These are phyloP conservation scores for Aspergillus indologenus DNA, from an alignment of 495 filamentous ascomycete genomes.

Conservation along the genomic window DNA sequence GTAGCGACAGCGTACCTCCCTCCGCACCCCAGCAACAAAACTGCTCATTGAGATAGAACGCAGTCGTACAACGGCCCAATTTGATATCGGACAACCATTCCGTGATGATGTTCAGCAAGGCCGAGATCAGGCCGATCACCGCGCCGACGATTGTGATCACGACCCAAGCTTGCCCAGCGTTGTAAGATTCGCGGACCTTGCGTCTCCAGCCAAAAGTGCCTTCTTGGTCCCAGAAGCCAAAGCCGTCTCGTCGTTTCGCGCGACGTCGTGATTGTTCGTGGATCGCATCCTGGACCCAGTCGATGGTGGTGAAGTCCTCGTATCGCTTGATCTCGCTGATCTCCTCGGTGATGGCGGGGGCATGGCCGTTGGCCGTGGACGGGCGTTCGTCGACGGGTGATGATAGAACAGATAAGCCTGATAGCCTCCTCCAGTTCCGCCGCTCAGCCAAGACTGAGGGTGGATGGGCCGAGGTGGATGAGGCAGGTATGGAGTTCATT, in stretches of 20 bases:
- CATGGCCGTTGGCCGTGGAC: constrained; percentile 33
- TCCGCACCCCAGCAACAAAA: constrained; percentile 99
- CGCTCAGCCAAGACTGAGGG: constrained; percentile 53
- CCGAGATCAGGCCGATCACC: constrained; percentile 90
- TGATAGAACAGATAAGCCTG: constrained; percentile 65
- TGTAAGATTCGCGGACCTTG: constrained; percentile 81
- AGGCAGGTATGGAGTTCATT: constrained; percentile 62
- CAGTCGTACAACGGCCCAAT: constrained; percentile 87
- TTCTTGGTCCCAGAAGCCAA: constrained; percentile 70
- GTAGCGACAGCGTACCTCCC: constrained; percentile 54
- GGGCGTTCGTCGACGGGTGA: constrained; percentile 56
- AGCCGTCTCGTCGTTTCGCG: constrained; percentile 67
- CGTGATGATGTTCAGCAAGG: constrained; percentile 90
- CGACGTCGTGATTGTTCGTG: constrained; percentile 82
- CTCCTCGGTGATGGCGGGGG: constrained; percentile 81
- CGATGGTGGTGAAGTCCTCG: constrained; percentile 97
- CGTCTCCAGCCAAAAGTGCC: constrained; percentile 77
- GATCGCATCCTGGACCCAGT: constrained; percentile 98
- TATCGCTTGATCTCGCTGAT: constrained; percentile 98
- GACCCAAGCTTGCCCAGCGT: constrained; percentile 97
- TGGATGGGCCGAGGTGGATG: constrained; percentile 54
- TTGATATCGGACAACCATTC: constrained; percentile 98
- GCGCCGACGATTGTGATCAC: constrained; percentile 92
- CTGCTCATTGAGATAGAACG: constrained; percentile 95
- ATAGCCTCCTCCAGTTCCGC: constrained; percentile 65